Base-by-base conservation (phyloP, 345 rosid genomes). In the Populus pruinosa region DNA sequence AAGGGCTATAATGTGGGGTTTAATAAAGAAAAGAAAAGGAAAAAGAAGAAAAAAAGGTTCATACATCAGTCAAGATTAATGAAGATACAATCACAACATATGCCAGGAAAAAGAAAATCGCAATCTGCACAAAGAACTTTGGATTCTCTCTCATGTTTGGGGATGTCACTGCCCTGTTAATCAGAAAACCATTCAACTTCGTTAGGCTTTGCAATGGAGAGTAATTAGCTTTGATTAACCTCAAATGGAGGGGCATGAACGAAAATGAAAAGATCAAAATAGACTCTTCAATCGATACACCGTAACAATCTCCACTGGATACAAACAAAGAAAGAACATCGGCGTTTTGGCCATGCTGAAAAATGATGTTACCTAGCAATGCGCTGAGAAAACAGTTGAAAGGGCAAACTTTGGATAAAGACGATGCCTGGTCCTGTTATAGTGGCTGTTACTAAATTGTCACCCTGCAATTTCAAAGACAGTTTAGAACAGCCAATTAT, bases 111-210 rank as follows among this genome's bases (percentile, higher is more conserved):
- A 92, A 78, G 89, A 94, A 96, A 70, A 94, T 77, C 69, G 93
- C 98, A 79, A 94, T 89, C 80, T 96, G 99, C 75, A 92, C 80
- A 73, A 92, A 87, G 75, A 94, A 86, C 85, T 91, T 92, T 38
- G 98, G 99, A 82, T 94, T 96, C 85, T 94, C 99, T 83, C 98
- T 90, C 98, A 96, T 90, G 91, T 96, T 96, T 47, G 99, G 99
- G 23, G 98, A 93, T 43, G 99, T 89, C 72, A 96, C 99, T 25
- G 99, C 91, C 92, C 98, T 96, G 92, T 78, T 81, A 82, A 77
- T 35, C 77, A 77, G 5, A 66, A 77, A 33, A 79, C 29, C 73
- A 71, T 50, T 61, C 68, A 8, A 33, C 66, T 17, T 20, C 8
- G 59, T 71, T 25, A 66, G 18, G 12, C 53, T 13, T 49, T 25